These are phyloP conservation scores for Ustulina deusta DNA, from an alignment of 2,329 filamentous ascomycete species.

Conservation along the genomic window DNA sequence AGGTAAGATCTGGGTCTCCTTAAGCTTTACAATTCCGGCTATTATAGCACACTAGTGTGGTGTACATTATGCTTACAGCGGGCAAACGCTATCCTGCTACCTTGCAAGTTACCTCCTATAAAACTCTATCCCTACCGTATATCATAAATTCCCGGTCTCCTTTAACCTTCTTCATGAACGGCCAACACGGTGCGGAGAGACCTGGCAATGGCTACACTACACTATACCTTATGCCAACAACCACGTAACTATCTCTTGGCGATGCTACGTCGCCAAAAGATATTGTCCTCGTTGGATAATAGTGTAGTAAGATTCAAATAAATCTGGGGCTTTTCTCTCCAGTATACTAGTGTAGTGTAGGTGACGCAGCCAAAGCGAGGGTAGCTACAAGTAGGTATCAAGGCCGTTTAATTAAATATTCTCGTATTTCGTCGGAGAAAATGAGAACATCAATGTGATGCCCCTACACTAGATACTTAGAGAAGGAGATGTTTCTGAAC, in stretches of 20 bases:
- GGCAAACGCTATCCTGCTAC: neutral
- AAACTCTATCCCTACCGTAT: slow-evolving; percentile 5
- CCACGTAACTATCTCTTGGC: slow-evolving; percentile 8
- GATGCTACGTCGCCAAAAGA: slow-evolving; percentile 18
- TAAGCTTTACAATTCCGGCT: slow-evolving; percentile 4
- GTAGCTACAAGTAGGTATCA: slow-evolving; percentile 4
- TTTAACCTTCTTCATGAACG: neutral
- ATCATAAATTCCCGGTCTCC: neutral
- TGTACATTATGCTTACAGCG: no score
- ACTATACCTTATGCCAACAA: neutral
- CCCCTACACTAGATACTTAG: neutral
- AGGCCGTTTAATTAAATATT: slow-evolving; percentile 18
- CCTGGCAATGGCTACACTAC: neutral
- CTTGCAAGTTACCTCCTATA: slow-evolving; percentile 13
- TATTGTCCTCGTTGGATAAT: slow-evolving; percentile 11
- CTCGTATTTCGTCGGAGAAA: slow-evolving; percentile 21
- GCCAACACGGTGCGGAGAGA: slow-evolving; percentile 11
- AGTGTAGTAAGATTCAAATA: neutral
- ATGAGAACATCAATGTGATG: slow-evolving; percentile 6
- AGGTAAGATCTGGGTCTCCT: slow-evolving; percentile 9
- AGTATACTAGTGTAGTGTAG: no score
- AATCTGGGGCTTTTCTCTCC: neutral
- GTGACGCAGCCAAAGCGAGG: slow-evolving; percentile 19
- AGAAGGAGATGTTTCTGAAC: neutral
- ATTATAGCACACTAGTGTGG: neutral